These are phyloP conservation scores for Echinosphaeria canescens DNA, from an alignment of 2,329 filamentous ascomycete genomes.

Conservation along the genomic window DNA sequence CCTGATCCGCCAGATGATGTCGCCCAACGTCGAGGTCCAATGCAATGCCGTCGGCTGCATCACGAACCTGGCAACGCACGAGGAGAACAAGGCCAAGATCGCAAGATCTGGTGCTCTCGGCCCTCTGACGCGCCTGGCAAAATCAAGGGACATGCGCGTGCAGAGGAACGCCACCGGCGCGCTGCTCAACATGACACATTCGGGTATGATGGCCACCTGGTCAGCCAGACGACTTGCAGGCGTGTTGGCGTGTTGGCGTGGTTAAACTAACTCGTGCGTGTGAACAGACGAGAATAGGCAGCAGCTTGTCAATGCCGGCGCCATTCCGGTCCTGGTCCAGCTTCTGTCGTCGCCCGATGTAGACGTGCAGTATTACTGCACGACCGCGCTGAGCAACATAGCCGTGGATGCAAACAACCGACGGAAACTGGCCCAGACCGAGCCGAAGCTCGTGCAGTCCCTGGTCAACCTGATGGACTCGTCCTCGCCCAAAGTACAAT, in stretches of 20 bases:
- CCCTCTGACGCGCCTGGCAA: constrained; percentile 77
- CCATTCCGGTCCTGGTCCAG: constrained; percentile 94
- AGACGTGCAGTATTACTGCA: constrained; percentile 98
- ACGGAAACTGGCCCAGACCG: constrained; percentile 75
- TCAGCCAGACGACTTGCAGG: background rate
- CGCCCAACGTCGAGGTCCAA: constrained; percentile 92
- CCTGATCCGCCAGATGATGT: constrained; percentile 96
- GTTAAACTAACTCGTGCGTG: no score
- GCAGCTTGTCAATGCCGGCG: constrained; percentile 89
- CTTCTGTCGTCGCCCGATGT: constrained; percentile 83
- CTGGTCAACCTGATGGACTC: constrained; percentile 95
- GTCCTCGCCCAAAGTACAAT: constrained; percentile 92
- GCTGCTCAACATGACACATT: constrained; percentile 97
- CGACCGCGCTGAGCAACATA: constrained; percentile 94
- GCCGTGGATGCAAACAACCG: constrained; percentile 85
- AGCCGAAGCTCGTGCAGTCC: constrained; percentile 80
- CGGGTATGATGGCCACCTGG: constrained; percentile 35
- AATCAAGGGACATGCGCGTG: constrained; percentile 96
- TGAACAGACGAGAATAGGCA: constrained; percentile 79
- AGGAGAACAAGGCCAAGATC: constrained; percentile 98
- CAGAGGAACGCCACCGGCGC: constrained; percentile 95
- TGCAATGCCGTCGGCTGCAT: constrained; percentile 99
- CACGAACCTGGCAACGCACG: constrained; percentile 92
- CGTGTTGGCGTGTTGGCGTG: constrained; percentile 3
- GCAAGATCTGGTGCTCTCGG: constrained; percentile 83